Evolutionary conservation across 495 filamentous ascomycete species (phyloP), one percentile per base, ranked within the genome.

Genomic region (Staphylotrichum longicolle): DNA sequence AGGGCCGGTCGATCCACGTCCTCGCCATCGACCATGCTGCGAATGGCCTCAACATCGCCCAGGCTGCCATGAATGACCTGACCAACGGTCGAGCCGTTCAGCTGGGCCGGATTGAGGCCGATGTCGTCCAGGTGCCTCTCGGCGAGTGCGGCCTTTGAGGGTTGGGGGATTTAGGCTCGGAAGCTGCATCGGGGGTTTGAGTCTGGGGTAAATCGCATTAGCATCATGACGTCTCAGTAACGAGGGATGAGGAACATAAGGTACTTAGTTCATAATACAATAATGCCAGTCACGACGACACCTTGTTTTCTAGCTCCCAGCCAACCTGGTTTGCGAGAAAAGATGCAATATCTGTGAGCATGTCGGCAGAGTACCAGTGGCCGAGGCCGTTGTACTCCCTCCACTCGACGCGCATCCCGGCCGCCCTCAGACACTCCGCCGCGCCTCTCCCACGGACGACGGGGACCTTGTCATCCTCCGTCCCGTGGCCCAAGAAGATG

Each of bases 1-100:
- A 77, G 30, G 79, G 82, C 65, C 74, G 77, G 57, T 85, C 78
- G 20, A 80, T 93, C 74, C 80, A 85, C 66, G 73, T 93, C 8
- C 75, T 84, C 10, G 90, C 83, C 32, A 78, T 93, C 61, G 90
- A 93, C 74, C 76, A 84, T 56, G 78, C 84, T 9, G 75, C 63
- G 0, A 20, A 60, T 27, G 87, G 86, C 3, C 85, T 88, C 77
- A 88, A 89, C 71, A 80, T 93, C 54, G 86, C 79, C 4, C 70
- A 85, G 51, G 61, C 66, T 35, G 89, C 87, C 30, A 81, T 93
- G 85, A 79, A 92, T 71, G 65, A 70, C 2, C 75, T 93, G 60
- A 93, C 90, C 12, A 77, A 78, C 50, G 75, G 74, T 0, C 75
- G 80, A 54, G 88, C 84, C 0, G 71, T 66, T 12, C 51, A 73